Conservation (phyloP, 2,329 filamentous ascomycete genomes). For the Verruconis gallopava region DNA sequence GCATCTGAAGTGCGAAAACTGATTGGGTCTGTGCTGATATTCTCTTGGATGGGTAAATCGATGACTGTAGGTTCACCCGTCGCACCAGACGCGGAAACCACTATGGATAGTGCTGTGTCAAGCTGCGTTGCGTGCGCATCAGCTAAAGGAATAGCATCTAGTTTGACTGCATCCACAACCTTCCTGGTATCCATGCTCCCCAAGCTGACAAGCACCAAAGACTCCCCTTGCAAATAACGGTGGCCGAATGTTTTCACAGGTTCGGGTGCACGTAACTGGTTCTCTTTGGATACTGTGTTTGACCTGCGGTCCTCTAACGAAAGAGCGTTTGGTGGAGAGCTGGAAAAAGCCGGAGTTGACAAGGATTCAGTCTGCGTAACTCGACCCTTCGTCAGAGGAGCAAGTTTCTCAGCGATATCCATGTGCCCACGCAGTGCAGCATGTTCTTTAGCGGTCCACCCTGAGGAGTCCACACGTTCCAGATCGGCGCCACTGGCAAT, state of each 20-base stretch:
- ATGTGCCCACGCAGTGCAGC: slow-evolving; percentile 83
- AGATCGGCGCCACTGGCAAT: slow-evolving; percentile 67
- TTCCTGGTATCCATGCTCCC: slow-evolving; percentile 93
- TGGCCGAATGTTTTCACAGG: slow-evolving; percentile 93
- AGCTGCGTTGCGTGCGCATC: slow-evolving; percentile 87
- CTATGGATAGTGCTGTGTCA: slow-evolving; percentile 84
- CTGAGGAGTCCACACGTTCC: slow-evolving; percentile 65
- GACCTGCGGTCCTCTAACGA: slow-evolving; percentile 41
- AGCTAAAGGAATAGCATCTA: slow-evolving; percentile 77
- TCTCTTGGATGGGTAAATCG: slow-evolving; percentile 86
- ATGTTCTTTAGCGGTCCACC: slow-evolving; percentile 91
- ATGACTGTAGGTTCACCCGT: slow-evolving; percentile 78
- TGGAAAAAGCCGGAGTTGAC: slow-evolving; percentile 20
- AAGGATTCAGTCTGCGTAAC: slow-evolving; percentile 14
- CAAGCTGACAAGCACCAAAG: slow-evolving; percentile 81
- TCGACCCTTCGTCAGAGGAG: slow-evolving; percentile 37
- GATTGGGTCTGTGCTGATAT: slow-evolving; percentile 85
- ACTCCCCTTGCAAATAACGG: slow-evolving; percentile 79
- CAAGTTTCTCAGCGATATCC: slow-evolving; percentile 59
- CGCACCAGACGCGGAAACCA: slow-evolving; percentile 76
- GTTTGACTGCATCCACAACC: slow-evolving; percentile 61
- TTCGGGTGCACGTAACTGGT: slow-evolving; percentile 45
- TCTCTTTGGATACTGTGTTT: slow-evolving; percentile 26
- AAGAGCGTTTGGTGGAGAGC: slow-evolving; percentile 38
- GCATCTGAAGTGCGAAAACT: slow-evolving; percentile 72